Conservation (phyloP, 306 rosid species). For the Ochetophila trinervis region DNA sequence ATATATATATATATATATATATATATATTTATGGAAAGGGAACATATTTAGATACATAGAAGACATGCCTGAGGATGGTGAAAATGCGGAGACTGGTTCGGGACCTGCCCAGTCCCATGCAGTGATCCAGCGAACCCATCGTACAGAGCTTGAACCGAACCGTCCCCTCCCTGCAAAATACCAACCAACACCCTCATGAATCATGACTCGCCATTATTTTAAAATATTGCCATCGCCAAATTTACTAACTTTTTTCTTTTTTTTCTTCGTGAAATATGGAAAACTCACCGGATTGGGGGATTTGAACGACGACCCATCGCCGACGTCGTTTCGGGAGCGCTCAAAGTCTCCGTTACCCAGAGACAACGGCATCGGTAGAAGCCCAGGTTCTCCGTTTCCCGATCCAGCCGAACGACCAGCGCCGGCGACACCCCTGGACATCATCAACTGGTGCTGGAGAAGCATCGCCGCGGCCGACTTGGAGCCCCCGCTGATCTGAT, state of each 20-base stretch:
- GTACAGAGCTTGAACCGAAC: constrained; percentile 48
- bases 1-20: too few relatives aligned
- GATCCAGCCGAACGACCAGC: background rate
- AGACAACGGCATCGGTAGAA: constrained; percentile 53
- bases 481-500: constrained; percentile 55
- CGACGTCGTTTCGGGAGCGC: constrained; percentile 59
- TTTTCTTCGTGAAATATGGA: background rate
- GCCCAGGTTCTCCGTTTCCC: constrained; percentile 29
- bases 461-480: constrained; percentile 49
- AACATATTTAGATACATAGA: background rate
- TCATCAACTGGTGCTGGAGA: constrained; percentile 74
- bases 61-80: constrained; percentile 51
- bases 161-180: constrained; percentile 38
- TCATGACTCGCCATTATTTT: constrained; percentile 5
- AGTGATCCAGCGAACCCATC: constrained; percentile 62
- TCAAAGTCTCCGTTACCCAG: constrained; percentile 42
- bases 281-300: constrained; percentile 47
- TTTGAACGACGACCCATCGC: constrained; percentile 54
- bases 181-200: background rate
- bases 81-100: constrained; percentile 54
- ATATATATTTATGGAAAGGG: too few relatives aligned
- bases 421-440: constrained; percentile 35
- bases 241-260: background rate
- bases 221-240: background rate
- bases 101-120: constrained; percentile 31